A percentile compares a stretch with the other conserved stretches of the same genome.
These are phyloP conservation scores for Acorus calamus DNA, from an alignment of 106 monocot species.

Conservation along the genomic window DNA sequence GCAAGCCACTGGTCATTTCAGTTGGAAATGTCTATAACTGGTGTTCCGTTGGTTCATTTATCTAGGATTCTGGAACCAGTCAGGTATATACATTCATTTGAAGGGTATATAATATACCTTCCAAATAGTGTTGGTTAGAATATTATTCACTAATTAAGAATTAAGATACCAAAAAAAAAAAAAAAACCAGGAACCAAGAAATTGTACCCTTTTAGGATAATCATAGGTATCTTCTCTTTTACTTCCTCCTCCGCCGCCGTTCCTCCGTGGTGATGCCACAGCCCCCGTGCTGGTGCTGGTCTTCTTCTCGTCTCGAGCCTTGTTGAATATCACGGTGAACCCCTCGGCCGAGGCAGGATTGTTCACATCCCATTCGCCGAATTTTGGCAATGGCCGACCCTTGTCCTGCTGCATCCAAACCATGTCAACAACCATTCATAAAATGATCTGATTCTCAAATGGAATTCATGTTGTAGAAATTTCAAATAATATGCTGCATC, in stretches of 20 bases:
- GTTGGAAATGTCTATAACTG: too few species aligned
- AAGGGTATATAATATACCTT: too few species aligned
- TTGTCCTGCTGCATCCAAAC: constrained; percentile 27
- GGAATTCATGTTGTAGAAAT: too few species aligned
- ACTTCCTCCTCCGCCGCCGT: constrained; percentile 6
- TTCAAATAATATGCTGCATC: too few species aligned
- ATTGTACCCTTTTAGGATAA: constrained; percentile 35
- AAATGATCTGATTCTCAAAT: too few species aligned
- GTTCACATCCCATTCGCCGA: constrained; percentile 89
- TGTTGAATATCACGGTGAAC: constrained; percentile 82
- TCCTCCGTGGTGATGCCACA: not conserved
- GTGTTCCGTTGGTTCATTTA: too few species aligned
- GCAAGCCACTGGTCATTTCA: too few species aligned
- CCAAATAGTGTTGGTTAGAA: not conserved
- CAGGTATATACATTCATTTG: too few species aligned
- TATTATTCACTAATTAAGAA: not conserved
- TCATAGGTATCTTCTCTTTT: constrained; percentile 17
- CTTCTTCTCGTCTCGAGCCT: constrained; percentile 76
- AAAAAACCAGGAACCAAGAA: not conserved
- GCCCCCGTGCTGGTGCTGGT: constrained; percentile 14
- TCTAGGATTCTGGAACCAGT: too few species aligned
- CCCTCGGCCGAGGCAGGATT: constrained; percentile 81
- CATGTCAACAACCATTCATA: too few species aligned
- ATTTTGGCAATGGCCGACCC: constrained; percentile 61
- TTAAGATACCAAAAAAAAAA: too few species aligned